A percentile compares a stretch with the other conserved stretches of the same genome.
Conservation (phyloP, 768 basidiomycete genomes). For the Chalciporus pseudorubinellus region DNA sequence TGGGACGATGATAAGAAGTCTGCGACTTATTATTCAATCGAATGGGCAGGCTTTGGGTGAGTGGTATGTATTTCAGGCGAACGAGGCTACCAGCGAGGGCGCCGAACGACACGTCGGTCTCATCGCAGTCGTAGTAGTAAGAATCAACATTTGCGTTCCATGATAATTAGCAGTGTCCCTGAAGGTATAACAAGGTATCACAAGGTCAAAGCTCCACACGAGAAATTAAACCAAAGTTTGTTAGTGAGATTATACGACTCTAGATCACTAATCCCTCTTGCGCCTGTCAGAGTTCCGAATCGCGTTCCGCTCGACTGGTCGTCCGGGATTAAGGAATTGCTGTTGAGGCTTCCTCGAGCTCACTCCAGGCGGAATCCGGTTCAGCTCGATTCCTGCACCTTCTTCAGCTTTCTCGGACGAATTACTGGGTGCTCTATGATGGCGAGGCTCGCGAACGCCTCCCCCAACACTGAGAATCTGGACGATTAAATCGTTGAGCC, state of each 20-base stretch:
- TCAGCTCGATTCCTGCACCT: conserved; percentile 42
- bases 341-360: conserved; percentile 10
- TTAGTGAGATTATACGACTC: conserved; percentile 9
- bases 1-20: conserved; percentile 73
- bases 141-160: not conserved
- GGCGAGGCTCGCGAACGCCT: conserved; percentile 17
- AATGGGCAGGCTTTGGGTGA: conserved; percentile 87
- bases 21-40: conserved; percentile 76
- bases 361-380: conserved; percentile 7
- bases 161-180: conserved; percentile 5
- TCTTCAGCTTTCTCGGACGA: conserved; percentile 61
- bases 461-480: conserved; percentile 57
- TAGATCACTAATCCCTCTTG: conserved; percentile 42
- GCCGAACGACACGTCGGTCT: not conserved
- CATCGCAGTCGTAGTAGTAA: not conserved
- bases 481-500: conserved; percentile 71
- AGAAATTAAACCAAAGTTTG: conserved; percentile 12
- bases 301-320: conserved; percentile 12
- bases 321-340: conserved; percentile 3
- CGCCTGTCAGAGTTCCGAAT: conserved; percentile 38
- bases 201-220: conserved; percentile 10
- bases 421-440: conserved; percentile 41
- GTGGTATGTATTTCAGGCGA: no score
- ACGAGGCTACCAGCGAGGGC: not conserved
- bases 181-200: conserved; percentile 18